A percentile compares a stretch with the other conserved stretches of the same genome.
Conservation (phyloP, 2,329 filamentous ascomycete genomes). For the Fusarium ramigenum region DNA sequence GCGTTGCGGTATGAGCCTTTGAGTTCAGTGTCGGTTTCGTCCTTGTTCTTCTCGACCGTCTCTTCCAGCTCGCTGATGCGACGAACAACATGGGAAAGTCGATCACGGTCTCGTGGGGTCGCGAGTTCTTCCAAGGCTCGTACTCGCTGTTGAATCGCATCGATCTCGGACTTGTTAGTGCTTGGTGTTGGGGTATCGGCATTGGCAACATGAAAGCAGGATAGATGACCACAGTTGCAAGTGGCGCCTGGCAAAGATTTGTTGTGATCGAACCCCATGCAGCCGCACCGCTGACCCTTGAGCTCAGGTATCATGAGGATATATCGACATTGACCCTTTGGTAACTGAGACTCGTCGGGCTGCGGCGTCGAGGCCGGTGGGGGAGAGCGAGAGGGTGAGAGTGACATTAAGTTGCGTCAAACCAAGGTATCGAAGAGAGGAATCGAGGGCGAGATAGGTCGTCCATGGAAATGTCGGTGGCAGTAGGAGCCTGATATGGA, state of each 20-base stretch:
- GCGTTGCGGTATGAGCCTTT: constrained; percentile 65
- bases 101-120: constrained; percentile 47
- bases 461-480: constrained; percentile 42
- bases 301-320: constrained; percentile 66
- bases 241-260: constrained; percentile 61
- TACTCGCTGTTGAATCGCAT: constrained; percentile 42
- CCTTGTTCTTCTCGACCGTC: constrained; percentile 60
- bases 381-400: constrained; percentile 37
- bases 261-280: constrained; percentile 66
- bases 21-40: constrained; percentile 62
- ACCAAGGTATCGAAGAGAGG: constrained; percentile 34
- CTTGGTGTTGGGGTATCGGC: constrained; percentile 60
- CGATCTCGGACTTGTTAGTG: constrained; percentile 53
- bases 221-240: constrained; percentile 68
- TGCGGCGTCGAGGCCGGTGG: constrained; percentile 40
- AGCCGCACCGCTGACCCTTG: constrained; percentile 67
- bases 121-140: constrained; percentile 48
- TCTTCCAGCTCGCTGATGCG: constrained; percentile 64
- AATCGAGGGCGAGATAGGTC: constrained; percentile 34
- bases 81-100: constrained; percentile 51
- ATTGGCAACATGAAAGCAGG: constrained; percentile 66
- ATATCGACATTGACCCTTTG: constrained; percentile 67
- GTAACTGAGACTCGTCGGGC: constrained; percentile 58
- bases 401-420: constrained; percentile 43
- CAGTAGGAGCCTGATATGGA: constrained; percentile 27